Evolutionary conservation across 2,329 filamentous ascomycete genomes (phyloP).

Genomic region (Fusarium sp.): DNA sequence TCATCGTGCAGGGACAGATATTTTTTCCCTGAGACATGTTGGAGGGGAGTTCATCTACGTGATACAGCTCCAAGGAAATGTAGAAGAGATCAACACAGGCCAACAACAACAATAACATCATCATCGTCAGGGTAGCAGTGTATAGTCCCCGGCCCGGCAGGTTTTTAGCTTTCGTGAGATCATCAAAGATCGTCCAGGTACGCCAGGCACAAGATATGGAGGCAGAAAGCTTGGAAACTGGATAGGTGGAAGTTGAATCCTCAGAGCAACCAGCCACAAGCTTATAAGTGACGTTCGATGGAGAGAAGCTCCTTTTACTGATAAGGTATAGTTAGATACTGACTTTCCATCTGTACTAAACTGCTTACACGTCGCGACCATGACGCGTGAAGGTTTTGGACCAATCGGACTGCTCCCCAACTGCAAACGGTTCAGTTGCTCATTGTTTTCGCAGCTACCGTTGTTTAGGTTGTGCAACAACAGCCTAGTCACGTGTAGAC

Average conservation of each 20-base stretch:
- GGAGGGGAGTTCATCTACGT: constrained; percentile 33
- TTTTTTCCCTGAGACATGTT: constrained; percentile 23
- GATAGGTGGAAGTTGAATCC: constrained; percentile 4
- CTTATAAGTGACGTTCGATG: constrained; percentile 8
- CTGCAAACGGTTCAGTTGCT: constrained; percentile 30
- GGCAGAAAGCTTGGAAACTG: constrained; percentile 20
- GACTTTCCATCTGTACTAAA: background rate
- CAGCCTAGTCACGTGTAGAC: constrained; percentile 36
- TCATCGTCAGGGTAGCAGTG: background rate
- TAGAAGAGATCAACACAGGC: background rate
- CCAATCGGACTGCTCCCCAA: constrained; percentile 40
- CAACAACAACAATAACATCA: constrained; percentile 6
- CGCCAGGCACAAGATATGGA: constrained; percentile 34
- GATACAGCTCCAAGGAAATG: constrained; percentile 8
- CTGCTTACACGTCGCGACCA: constrained; percentile 40
- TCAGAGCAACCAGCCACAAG: constrained; percentile 24
- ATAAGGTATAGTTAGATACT: background rate
- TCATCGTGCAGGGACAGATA: constrained; percentile 29
- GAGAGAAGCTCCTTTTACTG: background rate
- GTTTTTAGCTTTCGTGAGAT: constrained; percentile 19
- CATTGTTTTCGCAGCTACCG: constrained; percentile 9
- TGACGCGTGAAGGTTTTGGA: constrained; percentile 40
- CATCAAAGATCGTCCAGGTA: constrained; percentile 30
- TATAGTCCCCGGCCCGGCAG: background rate
- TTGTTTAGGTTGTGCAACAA: background rate